phyloP scores from a whole-genome alignment of 768 basidiomycete genomes.

The Lactifluus hygrophoroides region DNA sequence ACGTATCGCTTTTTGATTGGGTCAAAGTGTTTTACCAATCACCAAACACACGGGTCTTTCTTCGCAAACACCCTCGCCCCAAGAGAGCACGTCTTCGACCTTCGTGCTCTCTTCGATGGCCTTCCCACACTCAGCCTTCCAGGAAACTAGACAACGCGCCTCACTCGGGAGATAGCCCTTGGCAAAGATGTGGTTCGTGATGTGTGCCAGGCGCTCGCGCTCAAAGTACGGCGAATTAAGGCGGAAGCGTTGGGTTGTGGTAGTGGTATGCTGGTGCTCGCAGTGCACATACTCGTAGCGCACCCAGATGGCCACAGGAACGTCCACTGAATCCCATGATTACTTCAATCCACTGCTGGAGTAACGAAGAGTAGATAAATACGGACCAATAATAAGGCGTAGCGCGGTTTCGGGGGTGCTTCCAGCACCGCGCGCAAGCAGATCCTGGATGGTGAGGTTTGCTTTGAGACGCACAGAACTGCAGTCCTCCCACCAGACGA shows the following conservation, averaged over 20 bases:
- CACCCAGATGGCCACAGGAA: constrained; percentile 36
- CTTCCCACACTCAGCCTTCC: constrained; percentile 33
- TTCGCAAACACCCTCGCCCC: constrained; percentile 30
- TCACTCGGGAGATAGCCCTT: constrained; percentile 32
- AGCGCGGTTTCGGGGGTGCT: constrained; percentile 37
- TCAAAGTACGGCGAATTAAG: constrained; percentile 27
- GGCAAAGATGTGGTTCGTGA: constrained; percentile 40
- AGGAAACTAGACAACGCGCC: constrained; percentile 33
- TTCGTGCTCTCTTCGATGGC: constrained; percentile 24
- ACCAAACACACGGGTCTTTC: constrained; percentile 32
- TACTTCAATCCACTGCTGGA: neutral
- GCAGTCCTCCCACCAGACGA: constrained; percentile 38
- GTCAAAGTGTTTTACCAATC: constrained; percentile 24
- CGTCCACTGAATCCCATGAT: constrained; percentile 30
- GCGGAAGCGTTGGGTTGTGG: constrained; percentile 37
- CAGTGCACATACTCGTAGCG: constrained; percentile 34
- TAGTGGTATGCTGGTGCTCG: constrained; percentile 26
- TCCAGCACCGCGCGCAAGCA: constrained; percentile 32
- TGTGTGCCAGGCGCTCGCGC: constrained; percentile 35
- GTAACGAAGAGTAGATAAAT: no score
- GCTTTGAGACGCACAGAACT: constrained; percentile 32
- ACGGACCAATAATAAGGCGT: constrained; percentile 38
- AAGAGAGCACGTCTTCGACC: constrained; percentile 24
- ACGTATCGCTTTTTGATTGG: no score
- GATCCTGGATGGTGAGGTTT: constrained; percentile 31